Evolutionary conservation across 23 red algal species (phyloP).

Genomic region (Pyropia yezoensis): DNA sequence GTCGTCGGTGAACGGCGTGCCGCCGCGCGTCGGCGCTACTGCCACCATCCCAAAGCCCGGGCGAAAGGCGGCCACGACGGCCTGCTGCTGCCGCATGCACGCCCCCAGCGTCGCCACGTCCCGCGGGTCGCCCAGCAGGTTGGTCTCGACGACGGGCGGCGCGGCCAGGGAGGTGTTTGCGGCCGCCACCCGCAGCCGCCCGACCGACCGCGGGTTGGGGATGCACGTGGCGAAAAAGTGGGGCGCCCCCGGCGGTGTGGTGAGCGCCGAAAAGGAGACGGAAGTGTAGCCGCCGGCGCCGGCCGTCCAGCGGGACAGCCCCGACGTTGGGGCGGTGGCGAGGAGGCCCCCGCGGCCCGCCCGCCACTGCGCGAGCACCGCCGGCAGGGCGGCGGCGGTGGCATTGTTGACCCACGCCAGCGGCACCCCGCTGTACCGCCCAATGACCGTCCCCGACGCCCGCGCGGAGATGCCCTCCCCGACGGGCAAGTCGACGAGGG

Average conservation of each 20-base stretch:
- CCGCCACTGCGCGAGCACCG: background rate
- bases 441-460: constrained; percentile 4
- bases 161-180: constrained; percentile 1
- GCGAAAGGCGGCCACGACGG: no score
- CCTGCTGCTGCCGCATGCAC: no score
- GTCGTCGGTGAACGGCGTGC: background rate
- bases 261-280: background rate
- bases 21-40: no score
- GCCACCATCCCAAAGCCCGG: no score
- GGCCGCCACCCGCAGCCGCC: constrained; percentile 11
- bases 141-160: background rate
- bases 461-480: constrained; percentile 12
- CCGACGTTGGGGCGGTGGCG: background rate
- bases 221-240: constrained; percentile 9
- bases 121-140: no score
- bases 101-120: no score
- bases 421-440: constrained; percentile 25
- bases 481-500: constrained; percentile 22
- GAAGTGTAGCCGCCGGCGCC: constrained; percentile 6
- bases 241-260: background rate
- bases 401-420: constrained; percentile 9
- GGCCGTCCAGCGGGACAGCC: background rate
- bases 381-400: background rate
- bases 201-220: constrained; percentile 8
- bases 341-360: constrained; percentile 19